Evolutionary conservation across 2,329 filamentous ascomycete species (phyloP), one percentile per base, ranked within the genome.

Genomic region (Colletotrichum orbiculare): DNA sequence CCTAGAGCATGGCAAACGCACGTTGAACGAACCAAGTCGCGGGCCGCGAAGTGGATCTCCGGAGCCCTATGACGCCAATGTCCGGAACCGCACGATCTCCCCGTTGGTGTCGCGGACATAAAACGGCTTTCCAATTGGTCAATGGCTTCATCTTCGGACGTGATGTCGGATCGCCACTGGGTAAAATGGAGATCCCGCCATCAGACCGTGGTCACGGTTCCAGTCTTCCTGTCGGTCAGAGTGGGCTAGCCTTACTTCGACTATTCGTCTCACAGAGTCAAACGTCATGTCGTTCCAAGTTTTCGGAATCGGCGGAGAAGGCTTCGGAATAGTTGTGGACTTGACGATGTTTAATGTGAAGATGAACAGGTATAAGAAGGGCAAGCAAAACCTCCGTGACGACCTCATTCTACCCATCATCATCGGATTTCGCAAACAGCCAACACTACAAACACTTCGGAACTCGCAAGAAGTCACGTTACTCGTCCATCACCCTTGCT

Each of bases 51-150:
- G 33, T 33, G 12, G 45, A 43, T 49, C 15, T 48, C 4, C 52
- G 43, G 45, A 45, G 48, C 54, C 39, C 60, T 57, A 57, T 62
- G 60, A 62, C 60, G 60, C 54, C 42, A 63, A 13, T 25, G 3
- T 6, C 34, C 54, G 54, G 42, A 63, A 63, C n/a, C 4, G 9
- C 37, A 17, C 41, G 11, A 48, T 54, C 54, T 59, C 39, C 34
- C 47, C 47, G 55, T 10, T 13, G 47, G 25, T n/a, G 43, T 46
- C 42, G 35, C n/a, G 58, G 25, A 60, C 49, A 60, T 60, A 13
- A 46, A 0, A 7, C 53, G 0, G n/a, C 11, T 25, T 55, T 55
- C 53, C 53, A 10, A 55, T 55, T 55, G 53, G 53, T 13, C 3
- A 15, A 8, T 4, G 1, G 5, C 4, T 46, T 8, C 34, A 17